These are phyloP conservation scores for Biscogniauxia mediterranea DNA, from an alignment of 2,329 filamentous ascomycete species.

Conservation along the genomic window DNA sequence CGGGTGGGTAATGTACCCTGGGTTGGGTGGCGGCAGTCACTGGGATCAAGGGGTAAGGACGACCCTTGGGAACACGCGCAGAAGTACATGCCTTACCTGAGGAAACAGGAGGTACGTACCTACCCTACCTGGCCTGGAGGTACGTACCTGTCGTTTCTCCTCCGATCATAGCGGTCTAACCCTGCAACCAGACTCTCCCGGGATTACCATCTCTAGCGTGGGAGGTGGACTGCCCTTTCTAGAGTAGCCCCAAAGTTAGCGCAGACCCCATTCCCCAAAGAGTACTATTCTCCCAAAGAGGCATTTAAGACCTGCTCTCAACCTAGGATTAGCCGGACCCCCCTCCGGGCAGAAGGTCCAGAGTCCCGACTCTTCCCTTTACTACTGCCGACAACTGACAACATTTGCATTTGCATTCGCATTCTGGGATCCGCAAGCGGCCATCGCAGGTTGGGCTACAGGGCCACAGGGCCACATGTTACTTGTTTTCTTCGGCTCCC, in stretches of 20 bases:
- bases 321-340: constrained; percentile 19
- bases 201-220: constrained; percentile 22
- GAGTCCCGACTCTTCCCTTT: constrained; percentile 22
- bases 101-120: constrained; percentile 1
- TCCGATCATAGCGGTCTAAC: constrained; percentile 17
- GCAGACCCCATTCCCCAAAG: constrained; percentile 12
- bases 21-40: constrained; percentile 21
- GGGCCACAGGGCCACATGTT: constrained; percentile 16
- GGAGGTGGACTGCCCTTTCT: constrained; percentile 10
- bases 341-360: constrained; percentile 27
- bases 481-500: constrained; percentile 12
- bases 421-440: constrained; percentile 19
- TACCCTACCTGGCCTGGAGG: neutral
- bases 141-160: neutral
- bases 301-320: constrained; percentile 24
- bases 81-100: constrained; percentile 17
- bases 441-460: neutral
- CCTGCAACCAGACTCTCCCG: constrained; percentile 17
- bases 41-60: constrained; percentile 25
- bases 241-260: constrained; percentile 17
- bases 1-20: constrained; percentile 11
- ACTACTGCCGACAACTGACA: constrained; percentile 13
- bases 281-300: constrained; percentile 27
- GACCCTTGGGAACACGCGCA: constrained; percentile 26
- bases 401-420: constrained; percentile 15